These are phyloP conservation scores for Suhomyces kilbournensis DNA, from an alignment of 805 yeast species.

Conservation along the genomic window DNA sequence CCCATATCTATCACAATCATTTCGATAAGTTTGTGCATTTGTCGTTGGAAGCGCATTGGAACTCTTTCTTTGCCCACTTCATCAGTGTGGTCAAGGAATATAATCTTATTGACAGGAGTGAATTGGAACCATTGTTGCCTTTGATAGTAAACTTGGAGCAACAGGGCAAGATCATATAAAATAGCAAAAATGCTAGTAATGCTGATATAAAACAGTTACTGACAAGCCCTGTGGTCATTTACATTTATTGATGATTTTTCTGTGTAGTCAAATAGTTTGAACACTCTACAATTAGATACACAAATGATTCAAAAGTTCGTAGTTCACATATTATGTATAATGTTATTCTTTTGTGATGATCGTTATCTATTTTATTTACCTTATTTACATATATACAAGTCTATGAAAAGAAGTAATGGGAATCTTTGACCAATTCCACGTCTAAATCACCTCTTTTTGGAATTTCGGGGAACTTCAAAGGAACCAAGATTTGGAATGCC, in stretches of 20 bases:
- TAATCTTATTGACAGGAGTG: constrained; percentile 72
- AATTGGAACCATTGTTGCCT: constrained; percentile 72
- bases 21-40: constrained; percentile 91
- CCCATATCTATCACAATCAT: constrained; percentile 92
- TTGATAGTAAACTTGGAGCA: constrained; percentile 76
- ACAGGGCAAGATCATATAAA: constrained; percentile 74
- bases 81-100: constrained; percentile 84
- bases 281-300: not conserved
- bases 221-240: not conserved
- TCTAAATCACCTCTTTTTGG: constrained; percentile 85
- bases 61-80: constrained; percentile 93
- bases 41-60: constrained; percentile 95
- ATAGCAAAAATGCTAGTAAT: not conserved
- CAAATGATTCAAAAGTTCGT: not conserved
- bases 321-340: not conserved
- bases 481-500: constrained; percentile 53
- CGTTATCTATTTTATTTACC: not conserved
- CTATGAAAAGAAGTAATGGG: constrained; percentile 72
- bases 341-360: too few species aligned
- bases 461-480: constrained; percentile 65
- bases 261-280: too few species aligned
- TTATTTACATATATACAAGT: not conserved
- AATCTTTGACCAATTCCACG: constrained; percentile 64
- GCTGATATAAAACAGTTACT: not conserved
- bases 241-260: not conserved